Base-by-base conservation (phyloP, 2,329 filamentous ascomycete genomes). In the Scytalidium sp. region DNA sequence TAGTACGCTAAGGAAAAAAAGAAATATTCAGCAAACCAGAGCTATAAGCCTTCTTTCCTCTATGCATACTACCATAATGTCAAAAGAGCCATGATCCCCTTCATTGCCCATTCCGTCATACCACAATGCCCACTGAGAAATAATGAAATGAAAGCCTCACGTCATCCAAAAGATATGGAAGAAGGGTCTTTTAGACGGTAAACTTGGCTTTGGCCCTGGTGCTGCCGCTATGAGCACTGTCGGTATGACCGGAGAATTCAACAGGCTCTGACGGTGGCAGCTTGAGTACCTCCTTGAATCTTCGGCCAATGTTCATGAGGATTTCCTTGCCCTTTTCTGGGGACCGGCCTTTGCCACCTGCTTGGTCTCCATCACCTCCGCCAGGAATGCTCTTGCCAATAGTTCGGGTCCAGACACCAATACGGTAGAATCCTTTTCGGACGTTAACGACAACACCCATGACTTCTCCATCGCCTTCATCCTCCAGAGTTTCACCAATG, bases 381-480 rank as follows among this genome's bases (percentile, higher is more conserved):
- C 83, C 84, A 1, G 87, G 85, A 53, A 92, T 85, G 65, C 80
- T 81, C 78, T 93, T 93, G 67, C 93, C 93, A 49, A 90, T 90
- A 51, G 92, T 96, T 65, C 91, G 88, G 56, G 94, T 99, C 94
- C 95, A 99, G 61, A 97, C 84, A 67, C 93, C 92, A 60, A 99
- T 88, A 76, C 94, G 89, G 81, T 91, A 99, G 77, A 99, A 97
- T 46, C 88, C 92, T 78, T 96, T 97, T 71, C 94, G 88, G 52
- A 99, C 93, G 72, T 99, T 99, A 76, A 97, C 92, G 21, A 99
- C 94, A 27, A 99, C 95, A 57, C 94, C 94, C 94, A 97, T 97
- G 70, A 99, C 88, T 73, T 99, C 95, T 62, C 92, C 92, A 66
- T 97, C 94, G 27, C 87, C 86, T 67, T 97, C 92, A 74, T 97